Percentiles rank a stretch among this genome's conserved stretches.
phyloP scores from a whole-genome alignment of 768 basidiomycete species.

The Leucogyrophana mollusca region DNA sequence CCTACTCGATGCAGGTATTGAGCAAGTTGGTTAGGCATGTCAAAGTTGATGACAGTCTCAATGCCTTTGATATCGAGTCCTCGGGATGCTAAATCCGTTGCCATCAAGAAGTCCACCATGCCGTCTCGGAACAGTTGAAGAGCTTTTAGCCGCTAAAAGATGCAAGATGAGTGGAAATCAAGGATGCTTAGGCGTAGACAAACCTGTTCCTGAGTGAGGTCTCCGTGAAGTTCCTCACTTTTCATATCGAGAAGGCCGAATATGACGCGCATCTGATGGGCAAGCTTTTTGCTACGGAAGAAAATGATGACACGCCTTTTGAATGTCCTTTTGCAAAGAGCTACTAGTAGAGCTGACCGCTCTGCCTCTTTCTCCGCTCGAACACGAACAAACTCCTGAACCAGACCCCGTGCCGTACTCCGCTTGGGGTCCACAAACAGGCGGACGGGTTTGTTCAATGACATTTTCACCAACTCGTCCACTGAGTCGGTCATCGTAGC shows the following conservation, averaged over 20 bases:
- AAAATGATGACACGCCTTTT: constrained; percentile 85
- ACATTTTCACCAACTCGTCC: constrained; percentile 90
- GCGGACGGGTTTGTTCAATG: constrained; percentile 88
- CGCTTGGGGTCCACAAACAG: constrained; percentile 95
- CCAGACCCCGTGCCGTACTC: constrained; percentile 77
- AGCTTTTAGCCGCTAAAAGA: constrained; percentile 73
- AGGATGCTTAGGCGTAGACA: constrained; percentile 7
- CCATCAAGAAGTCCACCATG: constrained; percentile 87
- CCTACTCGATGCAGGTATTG: constrained; percentile 98
- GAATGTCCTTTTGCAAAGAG: constrained; percentile 89
- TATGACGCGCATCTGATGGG: constrained; percentile 94
- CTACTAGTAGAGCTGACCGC: constrained; percentile 70
- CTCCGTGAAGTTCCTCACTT: constrained; percentile 91
- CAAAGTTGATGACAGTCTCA: constrained; percentile 97
- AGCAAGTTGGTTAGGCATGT: constrained; percentile 91
- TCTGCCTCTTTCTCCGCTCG: constrained; percentile 76
- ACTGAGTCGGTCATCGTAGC: constrained; percentile 99
- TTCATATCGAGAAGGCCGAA: constrained; percentile 89
- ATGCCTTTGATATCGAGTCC: constrained; percentile 98
- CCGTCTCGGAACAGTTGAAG: constrained; percentile 88
- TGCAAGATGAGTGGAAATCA: constrained; percentile 4
- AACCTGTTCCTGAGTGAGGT: constrained; percentile 95
- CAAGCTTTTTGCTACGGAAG: constrained; percentile 93
- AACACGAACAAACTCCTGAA: constrained; percentile 95
- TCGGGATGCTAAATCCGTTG: constrained; percentile 93